Evolutionary conservation across 2,329 filamentous ascomycete genomes (phyloP).

Genomic region (Penicillium brasilianum): DNA sequence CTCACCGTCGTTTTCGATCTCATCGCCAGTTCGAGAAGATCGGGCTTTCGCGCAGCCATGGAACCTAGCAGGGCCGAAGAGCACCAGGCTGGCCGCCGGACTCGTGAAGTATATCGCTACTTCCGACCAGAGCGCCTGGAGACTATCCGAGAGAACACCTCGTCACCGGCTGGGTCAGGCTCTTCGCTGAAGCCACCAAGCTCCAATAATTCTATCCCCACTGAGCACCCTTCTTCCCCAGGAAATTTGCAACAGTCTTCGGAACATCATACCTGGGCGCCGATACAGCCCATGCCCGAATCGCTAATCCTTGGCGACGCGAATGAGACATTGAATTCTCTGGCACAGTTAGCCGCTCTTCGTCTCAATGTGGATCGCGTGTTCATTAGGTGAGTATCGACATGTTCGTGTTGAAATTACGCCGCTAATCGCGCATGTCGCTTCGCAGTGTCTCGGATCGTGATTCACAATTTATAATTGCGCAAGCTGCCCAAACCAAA

Average conservation of each 20-base stretch:
- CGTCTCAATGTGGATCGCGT: constrained; percentile 21
- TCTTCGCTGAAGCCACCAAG: background rate
- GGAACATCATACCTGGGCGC: background rate
- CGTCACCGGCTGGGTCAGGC: background rate
- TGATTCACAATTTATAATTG: constrained; percentile 25
- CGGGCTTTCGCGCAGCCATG: background rate
- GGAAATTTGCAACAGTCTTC: background rate
- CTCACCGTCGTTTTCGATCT: background rate
- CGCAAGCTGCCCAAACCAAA: constrained; percentile 20
- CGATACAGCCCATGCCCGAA: constrained; percentile 4
- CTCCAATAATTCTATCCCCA: background rate
- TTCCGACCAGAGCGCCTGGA: constrained; percentile 22
- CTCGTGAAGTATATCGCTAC: constrained; percentile 26
- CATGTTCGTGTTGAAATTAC: background rate
- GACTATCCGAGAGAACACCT: background rate
- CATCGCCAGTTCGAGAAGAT: background rate
- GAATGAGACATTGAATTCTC: constrained; percentile 21
- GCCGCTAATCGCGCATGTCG: background rate
- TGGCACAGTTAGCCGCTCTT: constrained; percentile 23
- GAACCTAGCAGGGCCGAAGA: background rate
- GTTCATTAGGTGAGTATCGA: constrained; percentile 20
- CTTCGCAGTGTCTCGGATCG: constrained; percentile 18
- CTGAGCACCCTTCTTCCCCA: background rate
- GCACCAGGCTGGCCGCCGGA: constrained; percentile 18
- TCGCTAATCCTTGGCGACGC: constrained; percentile 7